Evolutionary conservation across 148 eudicot genomes (phyloP).

Genomic region (Arctostaphylos glauca): DNA sequence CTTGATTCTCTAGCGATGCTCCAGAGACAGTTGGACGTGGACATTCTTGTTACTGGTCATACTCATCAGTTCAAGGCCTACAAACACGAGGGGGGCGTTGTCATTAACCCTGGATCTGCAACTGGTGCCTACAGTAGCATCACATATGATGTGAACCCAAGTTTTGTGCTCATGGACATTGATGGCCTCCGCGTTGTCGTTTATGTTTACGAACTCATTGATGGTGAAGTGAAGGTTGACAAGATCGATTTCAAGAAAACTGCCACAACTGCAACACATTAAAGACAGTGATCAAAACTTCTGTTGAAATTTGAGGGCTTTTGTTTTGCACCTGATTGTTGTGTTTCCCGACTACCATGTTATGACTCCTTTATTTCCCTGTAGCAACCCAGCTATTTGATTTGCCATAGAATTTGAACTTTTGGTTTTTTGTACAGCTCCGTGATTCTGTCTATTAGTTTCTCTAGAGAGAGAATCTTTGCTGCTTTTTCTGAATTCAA

Average conservation of each 20-base stretch:
- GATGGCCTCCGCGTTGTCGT: conserved; percentile 94
- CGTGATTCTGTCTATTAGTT: too few relatives aligned
- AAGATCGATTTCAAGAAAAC: conserved; percentile 97
- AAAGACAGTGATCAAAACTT: conserved; percentile 14
- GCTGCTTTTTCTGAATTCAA: background rate
- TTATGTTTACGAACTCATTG: conserved; percentile 95
- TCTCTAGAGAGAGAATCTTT: too few relatives aligned
- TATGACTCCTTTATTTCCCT: too few relatives aligned
- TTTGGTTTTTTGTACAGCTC: background rate
- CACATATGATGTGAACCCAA: conserved; percentile 93
- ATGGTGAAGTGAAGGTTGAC: conserved; percentile 98
- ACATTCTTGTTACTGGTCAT: conserved; percentile 92
- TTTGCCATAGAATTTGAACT: background rate
- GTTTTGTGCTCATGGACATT: conserved; percentile 98
- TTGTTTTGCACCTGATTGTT: background rate
- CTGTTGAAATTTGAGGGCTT: conserved; percentile 1
- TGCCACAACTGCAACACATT: conserved; percentile 37
- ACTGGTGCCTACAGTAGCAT: conserved; percentile 96
- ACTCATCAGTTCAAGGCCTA: conserved; percentile 98
- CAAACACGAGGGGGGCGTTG: conserved; percentile 99
- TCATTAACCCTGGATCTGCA: conserved; percentile 96
- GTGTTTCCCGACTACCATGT: background rate
- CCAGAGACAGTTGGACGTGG: conserved; percentile 94
- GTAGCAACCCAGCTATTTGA: background rate
- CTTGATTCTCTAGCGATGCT: conserved; percentile 96